Base-by-base conservation (phyloP, 2,329 filamentous ascomycete species). In the Daldinia sp. region DNA sequence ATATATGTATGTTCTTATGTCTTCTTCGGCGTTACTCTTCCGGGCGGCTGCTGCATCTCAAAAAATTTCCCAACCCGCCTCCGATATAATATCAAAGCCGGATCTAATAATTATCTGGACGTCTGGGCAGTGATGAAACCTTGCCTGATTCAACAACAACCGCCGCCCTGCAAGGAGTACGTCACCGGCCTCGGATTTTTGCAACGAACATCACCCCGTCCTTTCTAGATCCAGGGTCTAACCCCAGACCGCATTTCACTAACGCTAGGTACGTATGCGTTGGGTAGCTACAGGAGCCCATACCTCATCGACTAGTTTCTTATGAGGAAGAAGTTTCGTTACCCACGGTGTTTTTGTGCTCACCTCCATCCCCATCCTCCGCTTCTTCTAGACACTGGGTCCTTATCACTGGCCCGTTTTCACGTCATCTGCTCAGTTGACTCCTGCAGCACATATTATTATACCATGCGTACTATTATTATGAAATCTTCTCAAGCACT, bases 151-250 rank as follows among this genome's bases (percentile, higher is more conserved):
- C 42, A 56, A 56, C 35, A 41, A 56, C 53, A 30, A 26, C 46
- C 46, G 46, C 39, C 64, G 53, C 51, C 15, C 67, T 70, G 69
- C 64, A 68, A 62, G 67, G 39, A 37, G 50, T 72, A 71, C 69
- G 69, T 68, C 69, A 70, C 69, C 37, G 62, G 51, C 51, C 35
- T 69, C 69, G 63, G 67, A 59, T 58, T 51, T 51, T 51, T 39
- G 35, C 46, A 39, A 53, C 65, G 33, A 70, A 58, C 46, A 72
- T 70, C 60, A 61, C 41, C 66, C 46, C 64, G 69, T 57, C 48
- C 12, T 51, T 41, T 41, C 54, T 48, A 65, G 53, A 56, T 35
- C 60, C 37, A 59, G 44, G 37, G 5, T 30, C 37, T 41, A 4
- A 56, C 39, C 41, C 46, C 35, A 60, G 56, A 61, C 66, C 61